Evolutionary conservation across 1,284 basidiomycete species (phyloP).

Genomic region (Wolfiporia cocos): DNA sequence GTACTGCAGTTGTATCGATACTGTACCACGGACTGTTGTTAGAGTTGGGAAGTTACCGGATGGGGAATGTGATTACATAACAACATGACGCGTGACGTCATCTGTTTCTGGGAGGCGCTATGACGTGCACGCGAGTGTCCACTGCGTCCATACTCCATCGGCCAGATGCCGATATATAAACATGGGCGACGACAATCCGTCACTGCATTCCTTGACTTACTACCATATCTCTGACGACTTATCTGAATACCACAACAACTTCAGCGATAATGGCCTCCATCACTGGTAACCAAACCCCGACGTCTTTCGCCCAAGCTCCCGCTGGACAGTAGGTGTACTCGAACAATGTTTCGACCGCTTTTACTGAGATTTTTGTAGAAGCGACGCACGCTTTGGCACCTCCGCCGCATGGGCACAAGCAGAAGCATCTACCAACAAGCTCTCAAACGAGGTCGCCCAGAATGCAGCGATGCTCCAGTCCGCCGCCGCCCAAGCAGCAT

Average conservation of each 20-base stretch:
- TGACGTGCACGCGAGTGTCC: too few species aligned
- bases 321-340: not conserved
- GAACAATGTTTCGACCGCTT: not conserved
- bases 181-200: too few species aligned
- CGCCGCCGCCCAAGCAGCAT: constrained; percentile 39
- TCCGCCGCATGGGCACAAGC: constrained; percentile 43
- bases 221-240: too few species aligned
- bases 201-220: too few species aligned
- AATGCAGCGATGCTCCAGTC: constrained; percentile 40
- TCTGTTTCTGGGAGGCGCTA: too few species aligned
- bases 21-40: too few species aligned
- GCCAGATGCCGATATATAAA: too few species aligned
- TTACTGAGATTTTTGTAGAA: constrained; percentile 9
- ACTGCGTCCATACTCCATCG: too few species aligned
- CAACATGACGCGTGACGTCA: constrained; percentile 1
- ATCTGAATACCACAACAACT: too few species aligned
- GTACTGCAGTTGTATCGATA: too few species aligned
- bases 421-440: constrained; percentile 36
- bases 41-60: constrained; percentile 4
- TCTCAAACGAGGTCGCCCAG: constrained; percentile 34
- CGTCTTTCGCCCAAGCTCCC: not conserved
- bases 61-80: not conserved
- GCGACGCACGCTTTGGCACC: constrained; percentile 35
- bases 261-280: too few species aligned
- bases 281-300: too few species aligned